Evolutionary conservation across 257 asterid species (phyloP), one percentile per base, ranked within the genome.

Genomic region (Anisodus acutangulus): DNA sequence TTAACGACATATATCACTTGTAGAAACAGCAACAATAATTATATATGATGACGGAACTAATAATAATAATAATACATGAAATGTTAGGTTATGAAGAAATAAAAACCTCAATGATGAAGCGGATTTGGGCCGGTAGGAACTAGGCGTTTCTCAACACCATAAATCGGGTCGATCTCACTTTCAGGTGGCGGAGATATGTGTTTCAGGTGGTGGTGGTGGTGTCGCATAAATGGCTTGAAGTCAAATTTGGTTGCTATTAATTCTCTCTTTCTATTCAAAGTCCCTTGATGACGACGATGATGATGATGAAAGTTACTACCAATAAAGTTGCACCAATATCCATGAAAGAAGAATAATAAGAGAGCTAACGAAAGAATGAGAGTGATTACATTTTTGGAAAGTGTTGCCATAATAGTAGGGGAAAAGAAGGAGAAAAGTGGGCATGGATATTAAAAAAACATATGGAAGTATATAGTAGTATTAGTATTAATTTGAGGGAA

Each of bases 81-180:
- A 19, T 16, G 26, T 17, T 41, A 51, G 6, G 57, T 31, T 31
- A 31, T 31, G 35, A 53, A 39, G 54, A 58, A 43, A n/a, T 3
- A 1, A 54, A 35, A 67, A 74, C 68, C 63, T 84, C 85, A 94
- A 87, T 95, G 98, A 86, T 95, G 98, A 88, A 95, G 85, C 12
- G 98, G 98, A 84, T 95, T 95, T 19, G 98, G 98, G 26, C 98
- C 98, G 22, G 90, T 80, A 0, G 98, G 98, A 62, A 95, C 98
- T 2, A 91, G 92, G 69, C 97, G 93, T 87, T 94, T 94, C 79
- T 92, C 98, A 0, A 81, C 92, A 9, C 95, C 98, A 45, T 92
- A 95, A 54, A 89, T 88, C 9, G 92, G 97, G 79, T 94, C 97
- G 13, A 90, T 85, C 82, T 88, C 91, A 22, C 78, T 76, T 19